Evolutionary conservation across 192 early-diverging fungal species (phyloP).

Genomic region (Mortierella hygrophila): DNA sequence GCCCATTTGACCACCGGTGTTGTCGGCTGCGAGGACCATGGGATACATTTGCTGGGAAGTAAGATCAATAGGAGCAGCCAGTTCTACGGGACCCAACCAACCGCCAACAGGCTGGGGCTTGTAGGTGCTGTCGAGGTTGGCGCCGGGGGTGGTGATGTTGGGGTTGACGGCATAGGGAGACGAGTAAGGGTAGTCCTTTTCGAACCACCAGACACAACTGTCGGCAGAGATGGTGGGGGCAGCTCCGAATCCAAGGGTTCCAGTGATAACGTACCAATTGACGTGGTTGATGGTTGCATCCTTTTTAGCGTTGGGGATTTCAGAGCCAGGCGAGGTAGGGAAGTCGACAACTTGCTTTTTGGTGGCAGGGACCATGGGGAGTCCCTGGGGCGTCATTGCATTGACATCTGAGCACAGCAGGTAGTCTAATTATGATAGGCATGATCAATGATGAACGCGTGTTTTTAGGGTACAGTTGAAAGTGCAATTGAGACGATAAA

Average conservation of each 20-base stretch:
- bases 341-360: constrained; percentile 45
- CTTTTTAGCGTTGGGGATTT: constrained; percentile 52
- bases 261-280: constrained; percentile 53
- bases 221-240: constrained; percentile 43
- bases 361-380: constrained; percentile 29
- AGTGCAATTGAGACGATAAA: background rate
- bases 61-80: constrained; percentile 44
- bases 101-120: constrained; percentile 60
- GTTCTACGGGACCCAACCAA: constrained; percentile 57
- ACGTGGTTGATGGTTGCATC: constrained; percentile 49
- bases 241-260: constrained; percentile 28
- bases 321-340: constrained; percentile 35
- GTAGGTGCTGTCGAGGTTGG: constrained; percentile 51
- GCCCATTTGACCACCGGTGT: constrained; percentile 56
- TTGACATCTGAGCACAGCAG: constrained; percentile 63
- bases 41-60: constrained; percentile 56
- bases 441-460: background rate
- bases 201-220: constrained; percentile 61
- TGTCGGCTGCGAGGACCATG: constrained; percentile 39
- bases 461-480: background rate
- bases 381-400: constrained; percentile 54
- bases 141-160: constrained; percentile 40
- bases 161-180: constrained; percentile 42
- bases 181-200: constrained; percentile 51
- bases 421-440: constrained; percentile 38